Conservation (phyloP, 805 yeast species). For the Starmera pachycereana region DNA sequence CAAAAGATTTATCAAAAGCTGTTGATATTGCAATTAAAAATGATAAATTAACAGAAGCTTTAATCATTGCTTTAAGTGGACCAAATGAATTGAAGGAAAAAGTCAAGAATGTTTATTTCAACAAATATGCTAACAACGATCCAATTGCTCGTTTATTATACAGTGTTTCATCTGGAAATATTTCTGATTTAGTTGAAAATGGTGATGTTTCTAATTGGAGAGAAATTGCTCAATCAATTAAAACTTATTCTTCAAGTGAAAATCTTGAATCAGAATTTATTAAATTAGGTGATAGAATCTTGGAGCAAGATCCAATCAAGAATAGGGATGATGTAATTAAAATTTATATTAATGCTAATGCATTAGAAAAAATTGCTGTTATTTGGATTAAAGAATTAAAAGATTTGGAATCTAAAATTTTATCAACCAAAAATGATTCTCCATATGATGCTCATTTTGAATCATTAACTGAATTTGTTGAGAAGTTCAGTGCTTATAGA, state of each 20-base stretch:
- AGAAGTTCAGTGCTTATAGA: constrained; percentile 70
- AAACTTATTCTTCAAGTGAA: constrained; percentile 40
- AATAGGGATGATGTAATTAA: constrained; percentile 66
- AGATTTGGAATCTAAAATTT: constrained; percentile 31
- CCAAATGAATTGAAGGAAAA: constrained; percentile 50
- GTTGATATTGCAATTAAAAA: constrained; percentile 54
- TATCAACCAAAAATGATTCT: constrained; percentile 32
- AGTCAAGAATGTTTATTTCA: constrained; percentile 65
- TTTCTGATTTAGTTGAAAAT: constrained; percentile 64
- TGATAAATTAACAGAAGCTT: constrained; percentile 65
- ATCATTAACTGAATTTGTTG: constrained; percentile 73
- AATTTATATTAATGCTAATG: constrained; percentile 72
- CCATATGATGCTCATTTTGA: constrained; percentile 78
- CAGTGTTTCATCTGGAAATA: constrained; percentile 43
- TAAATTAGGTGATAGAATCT: constrained; percentile 70
- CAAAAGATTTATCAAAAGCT: constrained; percentile 57
- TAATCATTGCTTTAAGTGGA: constrained; percentile 67
- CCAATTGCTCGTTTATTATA: constrained; percentile 67
- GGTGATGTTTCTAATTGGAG: constrained; percentile 79
- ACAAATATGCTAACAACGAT: constrained; percentile 35
- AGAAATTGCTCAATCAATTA: constrained; percentile 60
- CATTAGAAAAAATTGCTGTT: constrained; percentile 65
- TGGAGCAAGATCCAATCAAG: constrained; percentile 32
- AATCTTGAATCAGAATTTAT: constrained; percentile 45
- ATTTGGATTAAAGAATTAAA: constrained; percentile 79